A percentile compares a stretch with the other conserved stretches of the same genome.
phyloP scores from a whole-genome alignment of 768 basidiomycete genomes.

The Tulasnella sp. region DNA sequence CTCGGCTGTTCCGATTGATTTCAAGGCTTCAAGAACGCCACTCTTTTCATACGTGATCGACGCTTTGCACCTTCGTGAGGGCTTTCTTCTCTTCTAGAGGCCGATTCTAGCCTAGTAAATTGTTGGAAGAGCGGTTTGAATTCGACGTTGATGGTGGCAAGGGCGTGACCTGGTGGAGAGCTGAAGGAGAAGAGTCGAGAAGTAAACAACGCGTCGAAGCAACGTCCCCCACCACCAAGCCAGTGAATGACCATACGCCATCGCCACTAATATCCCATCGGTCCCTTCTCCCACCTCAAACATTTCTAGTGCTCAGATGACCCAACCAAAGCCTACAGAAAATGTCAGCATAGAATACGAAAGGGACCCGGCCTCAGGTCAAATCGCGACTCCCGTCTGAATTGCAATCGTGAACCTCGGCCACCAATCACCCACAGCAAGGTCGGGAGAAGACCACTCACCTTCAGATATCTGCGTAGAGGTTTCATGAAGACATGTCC shows the following conservation, averaged over 20 bases:
- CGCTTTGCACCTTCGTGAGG: too few species aligned
- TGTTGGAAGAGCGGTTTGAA: too few species aligned
- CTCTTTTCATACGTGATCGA: too few species aligned
- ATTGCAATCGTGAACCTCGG: neutral
- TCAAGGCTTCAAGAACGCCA: too few species aligned
- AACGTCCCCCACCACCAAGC: neutral
- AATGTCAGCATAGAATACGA: neutral
- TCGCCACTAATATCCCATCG: neutral
- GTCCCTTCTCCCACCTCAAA: neutral
- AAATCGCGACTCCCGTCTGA: slow-evolving; percentile 13
- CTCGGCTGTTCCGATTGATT: too few species aligned
- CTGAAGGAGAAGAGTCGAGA: neutral
- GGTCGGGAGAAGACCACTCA: neutral
- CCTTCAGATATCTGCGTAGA: neutral
- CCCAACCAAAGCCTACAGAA: too few species aligned
- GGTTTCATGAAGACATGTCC: neutral
- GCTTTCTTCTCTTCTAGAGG: too few species aligned
- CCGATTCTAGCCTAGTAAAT: too few species aligned
- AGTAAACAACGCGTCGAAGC: neutral
- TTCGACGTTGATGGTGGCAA: too few species aligned
- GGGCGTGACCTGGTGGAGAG: too few species aligned
- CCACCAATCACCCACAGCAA: neutral
- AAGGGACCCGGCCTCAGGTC: neutral
- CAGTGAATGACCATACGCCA: neutral
- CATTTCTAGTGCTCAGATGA: neutral